Base-by-base conservation (phyloP, 192 early-diverging fungal species). In the Entomortierella parvispora region DNA sequence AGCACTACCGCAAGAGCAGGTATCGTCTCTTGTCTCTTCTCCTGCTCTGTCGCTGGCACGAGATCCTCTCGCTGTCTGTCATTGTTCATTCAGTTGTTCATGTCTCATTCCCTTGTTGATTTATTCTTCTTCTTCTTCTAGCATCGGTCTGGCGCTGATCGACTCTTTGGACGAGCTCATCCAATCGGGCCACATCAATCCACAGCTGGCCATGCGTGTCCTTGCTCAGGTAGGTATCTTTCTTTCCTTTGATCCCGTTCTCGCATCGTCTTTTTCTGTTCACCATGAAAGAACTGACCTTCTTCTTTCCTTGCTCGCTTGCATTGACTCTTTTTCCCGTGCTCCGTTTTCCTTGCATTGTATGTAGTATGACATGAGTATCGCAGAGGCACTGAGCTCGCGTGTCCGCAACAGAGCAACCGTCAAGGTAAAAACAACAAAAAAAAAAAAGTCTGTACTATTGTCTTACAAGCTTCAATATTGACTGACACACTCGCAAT, bases 81-180 rank as follows among this genome's bases (percentile, higher is more conserved):
- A n/a, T n/a, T 55, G 42, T 37, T 22, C 48, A 1, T 15, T 48
- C 23, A 11, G 20, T 63, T 12, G 22, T 34, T 22, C 2, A 10
- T 1, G 14, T 14, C 20, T n/a, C 56, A 22, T 29, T 2, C 29
- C 1, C 31, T 11, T 50, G 11, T 51, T 44, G 9, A 2, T 32
- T 62, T 2, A 5, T 12, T 20, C 18, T 23, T 15, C 14, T 4
- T 40, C 33, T 28, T 33, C 1, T 23, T 15, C 14, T 62, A 88
- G 95, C 52, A 86, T 99, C 33, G 98, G 98, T 4, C 87, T 86
- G 33, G 94, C 98, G 23, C 85, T 99, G 65, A 97, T 94, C 6
- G 98, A 99, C 69, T 92, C 98, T 7, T 85, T 99, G 20, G 98
- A 99, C 79, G 98, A 98, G 58, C 88, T 98, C 72, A 95, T 98